Percentiles rank a stretch among this genome's conserved stretches.
Evolutionary conservation across 768 basidiomycete species (phyloP).

Genomic region (Calvatia gigantea): DNA sequence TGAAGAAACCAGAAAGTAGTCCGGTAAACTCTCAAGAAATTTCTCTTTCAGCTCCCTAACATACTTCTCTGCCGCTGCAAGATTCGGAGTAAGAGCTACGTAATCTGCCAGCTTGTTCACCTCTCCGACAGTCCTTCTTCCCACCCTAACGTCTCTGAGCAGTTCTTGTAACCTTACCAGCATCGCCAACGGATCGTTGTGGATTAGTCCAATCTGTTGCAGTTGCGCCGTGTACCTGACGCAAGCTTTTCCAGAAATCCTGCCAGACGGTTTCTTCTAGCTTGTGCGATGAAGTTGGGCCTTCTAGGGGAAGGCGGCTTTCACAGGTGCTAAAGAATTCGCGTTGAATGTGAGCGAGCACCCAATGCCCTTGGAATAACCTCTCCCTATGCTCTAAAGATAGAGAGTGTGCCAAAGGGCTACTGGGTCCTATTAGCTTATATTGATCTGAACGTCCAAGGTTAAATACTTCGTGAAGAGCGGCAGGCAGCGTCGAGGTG

Average conservation of each 20-base stretch:
- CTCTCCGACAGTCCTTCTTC: neutral
- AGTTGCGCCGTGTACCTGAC: neutral
- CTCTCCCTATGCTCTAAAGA: neutral
- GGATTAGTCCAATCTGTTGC: neutral
- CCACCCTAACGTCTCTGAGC: neutral
- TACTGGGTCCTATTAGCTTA: neutral
- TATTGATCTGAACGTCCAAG: neutral
- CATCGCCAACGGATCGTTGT: neutral
- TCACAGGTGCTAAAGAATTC: neutral
- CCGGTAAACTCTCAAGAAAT: neutral
- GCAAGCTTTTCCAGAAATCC: neutral
- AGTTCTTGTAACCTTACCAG: neutral
- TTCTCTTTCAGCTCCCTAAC: neutral
- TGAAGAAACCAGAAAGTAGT: neutral
- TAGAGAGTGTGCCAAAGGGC: neutral
- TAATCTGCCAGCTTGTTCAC: neutral
- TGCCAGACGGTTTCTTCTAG: neutral
- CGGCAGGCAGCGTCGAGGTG: neutral
- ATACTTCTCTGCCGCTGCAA: neutral
- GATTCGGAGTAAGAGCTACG: neutral
- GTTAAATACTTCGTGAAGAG: neutral
- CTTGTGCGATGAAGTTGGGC: neutral
- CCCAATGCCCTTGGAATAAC: neutral
- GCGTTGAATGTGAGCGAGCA: neutral
- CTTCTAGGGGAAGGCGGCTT: neutral